Conservation (phyloP, 768 basidiomycete genomes). For the Flagelloscypha sp. region DNA sequence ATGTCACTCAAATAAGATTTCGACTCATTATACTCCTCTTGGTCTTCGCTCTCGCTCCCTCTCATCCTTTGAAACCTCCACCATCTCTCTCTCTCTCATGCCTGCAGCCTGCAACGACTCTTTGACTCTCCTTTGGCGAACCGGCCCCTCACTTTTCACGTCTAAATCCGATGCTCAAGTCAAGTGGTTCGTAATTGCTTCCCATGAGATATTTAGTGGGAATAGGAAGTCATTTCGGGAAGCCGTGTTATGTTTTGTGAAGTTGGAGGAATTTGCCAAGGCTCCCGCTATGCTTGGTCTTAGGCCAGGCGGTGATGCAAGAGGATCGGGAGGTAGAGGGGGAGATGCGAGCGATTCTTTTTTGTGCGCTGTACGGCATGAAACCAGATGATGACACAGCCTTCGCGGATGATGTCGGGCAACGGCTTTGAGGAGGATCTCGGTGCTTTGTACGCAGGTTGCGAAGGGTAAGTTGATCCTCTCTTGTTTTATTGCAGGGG, state of each 20-base stretch:
- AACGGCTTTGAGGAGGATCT: too few relatives aligned
- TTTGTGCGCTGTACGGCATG: too few relatives aligned
- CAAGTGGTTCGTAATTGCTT: conserved; percentile 73
- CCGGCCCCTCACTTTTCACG: conserved; percentile 71
- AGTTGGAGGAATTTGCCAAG: conserved; percentile 62
- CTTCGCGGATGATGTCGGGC: too few relatives aligned
- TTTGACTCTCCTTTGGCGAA: too few relatives aligned
- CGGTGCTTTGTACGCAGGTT: too few relatives aligned
- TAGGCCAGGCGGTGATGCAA: too few relatives aligned
- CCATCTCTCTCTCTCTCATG: conserved; percentile 5
- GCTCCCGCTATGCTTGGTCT: conserved; percentile 65
- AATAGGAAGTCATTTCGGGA: conserved; percentile 74
- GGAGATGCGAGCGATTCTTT: too few relatives aligned
- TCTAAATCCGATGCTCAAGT: conserved; percentile 67
- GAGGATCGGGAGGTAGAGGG: too few relatives aligned
- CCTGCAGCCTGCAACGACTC: conserved; percentile 9
- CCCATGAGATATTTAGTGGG: conserved; percentile 53
- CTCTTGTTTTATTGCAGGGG: too few relatives aligned
- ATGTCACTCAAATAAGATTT: conserved; percentile 53
- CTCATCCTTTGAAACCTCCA: not conserved
- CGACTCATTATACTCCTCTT: conserved; percentile 32
- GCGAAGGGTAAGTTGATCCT: too few relatives aligned
- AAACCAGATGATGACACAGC: too few relatives aligned
- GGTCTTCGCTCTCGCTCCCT: too few relatives aligned
- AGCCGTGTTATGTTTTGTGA: conserved; percentile 76